A percentile compares a stretch with the other conserved stretches of the same genome.
phyloP scores from a whole-genome alignment of 2,329 filamentous ascomycete genomes.

The Fonsecaea monophora region DNA sequence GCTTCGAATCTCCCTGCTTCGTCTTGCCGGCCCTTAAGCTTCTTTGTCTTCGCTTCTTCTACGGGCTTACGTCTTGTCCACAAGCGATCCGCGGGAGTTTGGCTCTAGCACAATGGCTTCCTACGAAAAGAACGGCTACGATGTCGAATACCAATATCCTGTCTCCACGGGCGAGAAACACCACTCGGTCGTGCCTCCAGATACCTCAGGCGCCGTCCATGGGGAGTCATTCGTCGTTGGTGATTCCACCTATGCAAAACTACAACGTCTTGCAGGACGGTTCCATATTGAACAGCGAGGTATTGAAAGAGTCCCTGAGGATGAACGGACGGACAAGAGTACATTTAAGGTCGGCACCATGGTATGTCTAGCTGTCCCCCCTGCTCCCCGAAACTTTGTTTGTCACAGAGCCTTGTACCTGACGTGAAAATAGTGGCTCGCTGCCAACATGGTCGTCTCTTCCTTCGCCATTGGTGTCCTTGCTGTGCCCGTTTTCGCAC shows the following conservation, averaged over 20 bases:
- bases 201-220: conserved; percentile 59
- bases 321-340: conserved; percentile 70
- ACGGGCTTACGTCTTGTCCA: background rate
- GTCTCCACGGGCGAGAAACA: conserved; percentile 32
- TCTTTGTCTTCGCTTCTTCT: background rate
- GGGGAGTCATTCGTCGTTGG: conserved; percentile 67
- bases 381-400: background rate
- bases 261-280: conserved; percentile 69
- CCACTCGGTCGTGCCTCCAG: conserved; percentile 38
- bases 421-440: conserved; percentile 66
- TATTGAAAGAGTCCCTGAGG: conserved; percentile 74
- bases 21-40: background rate
- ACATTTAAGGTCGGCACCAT: conserved; percentile 73
- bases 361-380: conserved; percentile 57
- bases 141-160: conserved; percentile 29
- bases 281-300: conserved; percentile 75
- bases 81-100: background rate
- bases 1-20: background rate
- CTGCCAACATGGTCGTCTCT: conserved; percentile 78
- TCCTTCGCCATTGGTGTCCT: conserved; percentile 78
- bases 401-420: background rate
- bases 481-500: conserved; percentile 69
- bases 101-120: conserved; percentile 21
- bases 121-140: conserved; percentile 34
- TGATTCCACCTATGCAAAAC: conserved; percentile 61